Percentiles rank a stretch among this genome's conserved stretches.
phyloP scores from a whole-genome alignment of 1,139 yeast genomes.

The Blastobotrys malaysiensis region DNA sequence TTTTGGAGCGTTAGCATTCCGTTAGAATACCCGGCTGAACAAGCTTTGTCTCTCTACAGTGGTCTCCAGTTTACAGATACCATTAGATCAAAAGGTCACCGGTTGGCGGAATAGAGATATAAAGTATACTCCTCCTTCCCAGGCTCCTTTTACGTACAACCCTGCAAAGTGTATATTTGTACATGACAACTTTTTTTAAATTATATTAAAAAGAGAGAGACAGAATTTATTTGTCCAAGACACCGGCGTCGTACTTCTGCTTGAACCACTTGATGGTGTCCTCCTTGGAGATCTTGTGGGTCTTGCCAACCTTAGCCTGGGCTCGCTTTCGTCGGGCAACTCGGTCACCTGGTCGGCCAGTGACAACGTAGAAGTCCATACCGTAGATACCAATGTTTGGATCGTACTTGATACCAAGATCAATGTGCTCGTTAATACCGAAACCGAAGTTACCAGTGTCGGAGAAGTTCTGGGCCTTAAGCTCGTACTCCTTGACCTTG shows the following conservation, averaged over 20 bases:
- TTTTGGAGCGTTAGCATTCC: too few species aligned
- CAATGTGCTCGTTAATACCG: constrained; percentile 99
- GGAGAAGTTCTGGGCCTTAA: constrained; percentile 89
- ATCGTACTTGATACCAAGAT: constrained; percentile 99
- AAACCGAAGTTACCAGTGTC: constrained; percentile 99
- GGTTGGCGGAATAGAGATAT: too few species aligned
- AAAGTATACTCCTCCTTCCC: too few species aligned
- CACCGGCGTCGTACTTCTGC: constrained; percentile 99
- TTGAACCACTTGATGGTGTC: constrained; percentile 99
- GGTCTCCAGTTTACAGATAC: too few species aligned
- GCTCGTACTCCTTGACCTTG: constrained; percentile 99
- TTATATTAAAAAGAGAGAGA: constrained; percentile 1
- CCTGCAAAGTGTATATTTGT: neutral
- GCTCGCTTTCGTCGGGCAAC: constrained; percentile 99
- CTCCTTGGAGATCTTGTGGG: constrained; percentile 88
- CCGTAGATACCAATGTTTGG: constrained; percentile 99
- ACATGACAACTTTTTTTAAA: constrained; percentile 1
- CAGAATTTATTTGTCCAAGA: constrained; percentile 33
- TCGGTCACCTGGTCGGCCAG: constrained; percentile 99
- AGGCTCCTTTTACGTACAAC: too few species aligned
- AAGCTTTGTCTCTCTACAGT: too few species aligned
- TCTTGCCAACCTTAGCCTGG: constrained; percentile 81
- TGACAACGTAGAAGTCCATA: constrained; percentile 99
- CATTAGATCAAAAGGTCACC: too few species aligned
- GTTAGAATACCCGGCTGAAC: too few species aligned